Evolutionary conservation across 495 filamentous ascomycete genomes (phyloP).

Genomic region (Neurospora intermedia): DNA sequence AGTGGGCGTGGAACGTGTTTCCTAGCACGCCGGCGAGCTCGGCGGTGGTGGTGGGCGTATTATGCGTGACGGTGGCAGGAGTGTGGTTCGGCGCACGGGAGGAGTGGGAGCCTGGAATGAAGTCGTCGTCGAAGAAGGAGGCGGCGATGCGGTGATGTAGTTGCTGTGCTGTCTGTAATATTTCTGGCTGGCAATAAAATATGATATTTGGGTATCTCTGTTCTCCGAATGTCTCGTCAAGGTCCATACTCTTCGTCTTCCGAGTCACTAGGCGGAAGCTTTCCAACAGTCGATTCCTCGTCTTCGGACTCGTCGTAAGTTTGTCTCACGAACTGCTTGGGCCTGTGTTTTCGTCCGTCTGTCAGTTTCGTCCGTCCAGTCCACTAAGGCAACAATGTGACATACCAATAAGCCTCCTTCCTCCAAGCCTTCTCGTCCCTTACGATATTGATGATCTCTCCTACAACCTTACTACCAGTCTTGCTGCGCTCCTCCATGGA

Average conservation of each 20-base stretch:
- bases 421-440: constrained; percentile 86
- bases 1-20: constrained; percentile 95
- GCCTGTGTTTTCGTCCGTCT: constrained; percentile 44
- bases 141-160: constrained; percentile 9
- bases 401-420: constrained; percentile 81
- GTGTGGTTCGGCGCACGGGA: constrained; percentile 50
- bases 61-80: constrained; percentile 53
- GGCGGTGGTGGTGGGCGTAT: constrained; percentile 57
- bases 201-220: not conserved
- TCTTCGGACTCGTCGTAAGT: constrained; percentile 44
- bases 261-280: constrained; percentile 68
- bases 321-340: constrained; percentile 64
- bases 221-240: constrained; percentile 4
- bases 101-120: constrained; percentile 20
- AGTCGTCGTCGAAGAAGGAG: constrained; percentile 9
- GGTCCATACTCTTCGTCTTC: constrained; percentile 42
- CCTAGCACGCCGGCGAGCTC: constrained; percentile 83
- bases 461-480: constrained; percentile 68
- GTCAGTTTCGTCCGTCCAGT: not conserved
- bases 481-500: constrained; percentile 49
- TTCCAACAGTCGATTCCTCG: constrained; percentile 67
- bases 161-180: not conserved
- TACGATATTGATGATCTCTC: constrained; percentile 89
- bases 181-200: not conserved
- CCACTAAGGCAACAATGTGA: not conserved